phyloP scores from a whole-genome alignment of 805 yeast genomes.

The Kazachstania martiniae region DNA sequence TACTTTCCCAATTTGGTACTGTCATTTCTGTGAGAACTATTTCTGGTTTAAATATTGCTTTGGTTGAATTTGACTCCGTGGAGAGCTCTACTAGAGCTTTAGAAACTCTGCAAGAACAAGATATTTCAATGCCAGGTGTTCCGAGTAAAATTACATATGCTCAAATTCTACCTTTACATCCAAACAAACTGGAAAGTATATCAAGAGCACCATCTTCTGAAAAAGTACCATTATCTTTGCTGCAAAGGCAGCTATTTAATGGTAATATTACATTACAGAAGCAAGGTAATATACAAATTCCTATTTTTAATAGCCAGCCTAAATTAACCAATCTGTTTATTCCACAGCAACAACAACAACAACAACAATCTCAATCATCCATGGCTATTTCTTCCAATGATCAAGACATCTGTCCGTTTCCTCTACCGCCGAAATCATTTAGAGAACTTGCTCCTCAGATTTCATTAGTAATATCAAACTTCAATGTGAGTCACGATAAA shows the following conservation, averaged over 20 bases:
- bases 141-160: slow-evolving; percentile 78
- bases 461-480: not conserved
- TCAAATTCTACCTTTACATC: slow-evolving; percentile 37
- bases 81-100: slow-evolving; percentile 75
- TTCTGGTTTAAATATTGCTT: slow-evolving; percentile 36
- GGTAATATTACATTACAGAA: slow-evolving; percentile 24
- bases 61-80: slow-evolving; percentile 61
- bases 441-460: slow-evolving; percentile 5
- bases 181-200: slow-evolving; percentile 10
- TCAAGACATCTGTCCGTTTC: slow-evolving; percentile 28
- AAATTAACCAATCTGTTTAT: not conserved
- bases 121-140: slow-evolving; percentile 59
- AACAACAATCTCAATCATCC: slow-evolving; percentile 6
- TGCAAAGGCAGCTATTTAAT: slow-evolving; percentile 24
- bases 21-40: slow-evolving; percentile 54
- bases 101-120: slow-evolving; percentile 73
- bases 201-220: no score
- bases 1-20: slow-evolving; percentile 52
- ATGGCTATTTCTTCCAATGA: no score
- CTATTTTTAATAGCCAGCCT: slow-evolving; percentile 12
- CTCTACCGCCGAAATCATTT: slow-evolving; percentile 25
- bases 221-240: slow-evolving; percentile 16
- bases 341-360: slow-evolving; percentile 5
- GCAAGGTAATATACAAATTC: slow-evolving; percentile 24
- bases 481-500: slow-evolving; percentile 1